Base-by-base conservation (phyloP, 495 filamentous ascomycete genomes). In the Cetradonia linearis region DNA sequence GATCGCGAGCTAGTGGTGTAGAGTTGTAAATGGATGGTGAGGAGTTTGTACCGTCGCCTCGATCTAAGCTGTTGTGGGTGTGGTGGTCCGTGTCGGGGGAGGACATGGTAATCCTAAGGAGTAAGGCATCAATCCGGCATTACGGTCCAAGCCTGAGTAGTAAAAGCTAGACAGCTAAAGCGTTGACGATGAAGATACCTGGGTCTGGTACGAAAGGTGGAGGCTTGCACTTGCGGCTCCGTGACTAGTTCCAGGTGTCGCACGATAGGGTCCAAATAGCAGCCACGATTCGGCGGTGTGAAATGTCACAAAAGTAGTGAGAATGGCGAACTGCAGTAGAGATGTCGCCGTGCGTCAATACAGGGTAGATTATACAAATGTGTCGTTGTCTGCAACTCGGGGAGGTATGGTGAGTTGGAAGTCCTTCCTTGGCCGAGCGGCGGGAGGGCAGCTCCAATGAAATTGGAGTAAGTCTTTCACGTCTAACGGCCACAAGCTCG, bases 31-130 rank as follows among this genome's bases (percentile, higher is more conserved):
- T 55, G n/a, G 50, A 54, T 18, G 49, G 38, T 8, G 61, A 53
- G 27, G 61, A 40, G 34, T 44, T 11, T 56, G 50, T 34, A 34
- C n/a, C 47, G 20, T 60, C 44, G 46, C 38, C 62, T 38, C 49
- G 52, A 48, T 57, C 54, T 55, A 65, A 25, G 36, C 20, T 53
- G 31, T 65, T 53, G 37, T 59, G 62, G 25, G 62, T 57, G 48
- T 63, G 59, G 48, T 63, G 59, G 55, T 67, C 56, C 57, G 56
- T 55, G 48, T 67, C 57, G 62, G 52, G 50, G 44, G 66, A 64
- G 44, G 66, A 60, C 66, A 68, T 68, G 55, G 42, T 68, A 65
- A 62, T 16, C 36, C 30, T 50, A 27, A 48, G 25, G 58, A 40
- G 46, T 53, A 13, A 64, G 62, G 55, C 65, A 58, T 67, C 62